These are phyloP conservation scores for Thalassiosira livingstoniorum DNA, from an alignment of 352 stramenopile species.

Conservation along the genomic window DNA sequence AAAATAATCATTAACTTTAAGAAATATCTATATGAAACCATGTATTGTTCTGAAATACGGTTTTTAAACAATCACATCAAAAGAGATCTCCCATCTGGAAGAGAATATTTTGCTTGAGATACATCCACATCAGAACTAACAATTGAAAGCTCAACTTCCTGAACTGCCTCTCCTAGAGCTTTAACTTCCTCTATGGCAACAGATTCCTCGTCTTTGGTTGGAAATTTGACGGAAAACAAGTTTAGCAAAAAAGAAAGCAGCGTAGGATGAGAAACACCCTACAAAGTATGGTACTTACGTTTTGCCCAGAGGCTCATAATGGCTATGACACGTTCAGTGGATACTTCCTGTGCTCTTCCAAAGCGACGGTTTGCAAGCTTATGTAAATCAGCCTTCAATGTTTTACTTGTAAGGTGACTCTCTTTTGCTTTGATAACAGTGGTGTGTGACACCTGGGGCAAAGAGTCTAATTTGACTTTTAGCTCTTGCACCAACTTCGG, in stretches of 20 bases:
- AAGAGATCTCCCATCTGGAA: too few relatives aligned
- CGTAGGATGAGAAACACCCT: not conserved
- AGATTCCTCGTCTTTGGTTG: conserved; percentile 55
- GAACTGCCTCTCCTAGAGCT: conserved; percentile 48
- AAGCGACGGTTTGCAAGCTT: conserved; percentile 74
- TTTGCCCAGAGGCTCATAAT: conserved; percentile 79
- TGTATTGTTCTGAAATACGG: too few relatives aligned
- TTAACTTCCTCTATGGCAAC: conserved; percentile 62
- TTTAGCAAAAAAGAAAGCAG: not conserved
- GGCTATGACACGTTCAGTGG: conserved; percentile 72
- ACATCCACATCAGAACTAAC: conserved; percentile 39
- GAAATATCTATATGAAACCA: too few relatives aligned
- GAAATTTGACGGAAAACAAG: not conserved
- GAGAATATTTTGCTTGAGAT: not conserved
- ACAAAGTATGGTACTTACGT: conserved; percentile 41
- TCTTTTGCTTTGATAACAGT: conserved; percentile 83
- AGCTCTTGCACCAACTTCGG: conserved; percentile 75
- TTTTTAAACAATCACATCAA: too few relatives aligned
- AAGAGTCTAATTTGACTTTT: conserved; percentile 72
- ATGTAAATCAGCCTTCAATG: conserved; percentile 77
- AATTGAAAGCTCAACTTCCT: conserved; percentile 57
- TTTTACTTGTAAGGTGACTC: conserved; percentile 79
- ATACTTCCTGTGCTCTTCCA: conserved; percentile 71
- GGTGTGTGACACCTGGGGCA: conserved; percentile 79
- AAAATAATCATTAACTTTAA: too few relatives aligned